These are phyloP conservation scores for Flaveria sonorensis DNA, from an alignment of 129 eudicot species.

Conservation along the genomic window DNA sequence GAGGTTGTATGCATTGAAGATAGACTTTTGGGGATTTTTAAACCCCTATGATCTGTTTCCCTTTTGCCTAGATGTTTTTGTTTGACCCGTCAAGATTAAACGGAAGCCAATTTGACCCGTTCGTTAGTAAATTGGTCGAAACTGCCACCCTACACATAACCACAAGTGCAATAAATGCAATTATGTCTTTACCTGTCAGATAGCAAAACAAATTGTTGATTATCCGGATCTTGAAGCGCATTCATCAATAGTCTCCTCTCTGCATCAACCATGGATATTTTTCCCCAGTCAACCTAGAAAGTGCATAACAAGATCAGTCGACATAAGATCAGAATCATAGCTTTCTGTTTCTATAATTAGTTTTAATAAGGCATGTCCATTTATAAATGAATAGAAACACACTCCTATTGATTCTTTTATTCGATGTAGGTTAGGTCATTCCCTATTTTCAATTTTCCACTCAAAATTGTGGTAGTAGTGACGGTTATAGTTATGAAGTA, in stretches of 20 bases:
- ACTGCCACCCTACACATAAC: not conserved
- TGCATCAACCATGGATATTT: conserved; percentile 72
- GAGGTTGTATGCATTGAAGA: not conserved
- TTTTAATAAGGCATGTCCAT: conserved; percentile 13
- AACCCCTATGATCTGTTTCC: not conserved
- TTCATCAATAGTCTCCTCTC: conserved; percentile 60
- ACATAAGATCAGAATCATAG: conserved; percentile 7
- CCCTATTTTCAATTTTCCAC: conserved; percentile 5
- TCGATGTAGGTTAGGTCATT: not conserved
- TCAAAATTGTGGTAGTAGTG: not conserved
- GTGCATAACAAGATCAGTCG: not conserved
- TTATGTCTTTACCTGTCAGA: conserved; percentile 53
- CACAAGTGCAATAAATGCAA: conserved; percentile 13
- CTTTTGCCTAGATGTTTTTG: not conserved
- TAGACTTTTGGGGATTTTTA: not conserved
- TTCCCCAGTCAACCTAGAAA: conserved; percentile 65
- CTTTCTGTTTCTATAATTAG: not conserved
- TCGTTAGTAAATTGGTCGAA: conserved; percentile 1
- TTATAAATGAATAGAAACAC: conserved; percentile 7
- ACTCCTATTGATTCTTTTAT: conserved; percentile 10
- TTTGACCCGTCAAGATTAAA: not conserved
- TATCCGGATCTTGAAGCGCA: conserved; percentile 62
- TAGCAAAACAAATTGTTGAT: conserved; percentile 67
- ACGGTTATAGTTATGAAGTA: not conserved
- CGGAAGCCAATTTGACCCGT: not conserved